phyloP scores from a whole-genome alignment of 345 rosid species.

The Psidium friedrichsthalianum region DNA sequence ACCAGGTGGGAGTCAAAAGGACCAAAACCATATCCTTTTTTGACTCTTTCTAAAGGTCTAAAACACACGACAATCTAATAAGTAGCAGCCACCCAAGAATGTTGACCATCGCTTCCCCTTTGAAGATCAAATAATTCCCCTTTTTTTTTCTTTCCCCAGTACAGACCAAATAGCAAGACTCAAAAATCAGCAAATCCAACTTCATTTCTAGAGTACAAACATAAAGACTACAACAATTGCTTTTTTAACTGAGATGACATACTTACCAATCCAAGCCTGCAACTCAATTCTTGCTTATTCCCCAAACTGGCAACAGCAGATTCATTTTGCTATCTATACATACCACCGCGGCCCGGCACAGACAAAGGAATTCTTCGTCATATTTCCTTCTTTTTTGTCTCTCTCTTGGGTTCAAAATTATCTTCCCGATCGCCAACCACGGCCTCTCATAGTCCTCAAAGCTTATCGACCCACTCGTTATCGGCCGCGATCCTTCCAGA shows the following conservation, averaged over 20 bases:
- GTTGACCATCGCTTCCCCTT: slow-evolving; percentile 2
- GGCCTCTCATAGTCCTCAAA: slow-evolving; percentile 2
- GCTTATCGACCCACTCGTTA: slow-evolving; percentile 51
- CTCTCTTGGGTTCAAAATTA: neutral
- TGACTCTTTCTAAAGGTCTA: neutral
- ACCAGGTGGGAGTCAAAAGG: neutral
- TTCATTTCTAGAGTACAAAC: neutral
- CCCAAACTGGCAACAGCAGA: neutral
- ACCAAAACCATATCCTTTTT: neutral
- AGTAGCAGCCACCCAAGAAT: slow-evolving; percentile 1
- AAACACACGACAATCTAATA: neutral
- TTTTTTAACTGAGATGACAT: neutral
- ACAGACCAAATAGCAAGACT: neutral
- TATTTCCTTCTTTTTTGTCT: neutral
- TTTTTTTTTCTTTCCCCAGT: neutral
- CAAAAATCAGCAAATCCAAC: slow-evolving; percentile 1
- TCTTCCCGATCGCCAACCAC: neutral
- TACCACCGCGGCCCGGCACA: neutral
- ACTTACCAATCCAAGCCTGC: slow-evolving; percentile 5
- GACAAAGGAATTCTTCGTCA: neutral
- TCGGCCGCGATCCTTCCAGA: slow-evolving; percentile 66
- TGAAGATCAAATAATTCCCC: neutral
- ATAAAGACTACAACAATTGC: neutral
- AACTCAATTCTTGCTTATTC: slow-evolving; percentile 2
- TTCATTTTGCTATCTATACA: neutral